A percentile compares a stretch with the other conserved stretches of the same genome.
Evolutionary conservation across 306 rosid genomes (phyloP).

Genomic region (Aeschynomene evenia): DNA sequence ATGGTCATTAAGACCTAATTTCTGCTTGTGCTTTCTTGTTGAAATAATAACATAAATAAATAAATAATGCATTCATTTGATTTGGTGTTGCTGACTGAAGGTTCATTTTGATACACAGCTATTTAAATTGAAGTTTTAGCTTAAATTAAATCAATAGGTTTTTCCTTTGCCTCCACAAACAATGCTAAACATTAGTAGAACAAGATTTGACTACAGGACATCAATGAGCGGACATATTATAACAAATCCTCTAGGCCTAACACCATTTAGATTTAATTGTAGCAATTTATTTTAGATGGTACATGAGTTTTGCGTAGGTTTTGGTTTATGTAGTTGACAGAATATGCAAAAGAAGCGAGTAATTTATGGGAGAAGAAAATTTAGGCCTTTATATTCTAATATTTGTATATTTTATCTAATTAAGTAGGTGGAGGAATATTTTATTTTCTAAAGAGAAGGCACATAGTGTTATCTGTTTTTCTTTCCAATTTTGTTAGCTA

Average conservation of each 20-base stretch:
- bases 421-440: background rate
- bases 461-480: background rate
- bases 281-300: background rate
- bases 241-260: background rate
- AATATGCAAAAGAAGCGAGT: background rate
- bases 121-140: background rate
- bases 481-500: background rate
- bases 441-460: background rate
- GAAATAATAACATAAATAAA: background rate
- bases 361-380: background rate
- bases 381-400: too few relatives aligned
- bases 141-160: background rate
- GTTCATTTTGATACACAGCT: background rate
- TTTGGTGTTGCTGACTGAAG: constrained; percentile 5
- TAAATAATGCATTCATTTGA: background rate
- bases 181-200: background rate
- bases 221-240: background rate
- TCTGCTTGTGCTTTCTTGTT: background rate
- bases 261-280: constrained; percentile 4
- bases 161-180: background rate
- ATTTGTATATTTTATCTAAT: background rate
- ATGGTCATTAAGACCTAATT: background rate
- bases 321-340: background rate
- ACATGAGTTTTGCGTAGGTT: background rate
- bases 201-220: background rate